Evolutionary conservation across 306 rosid genomes (phyloP), one percentile per base, ranked within the genome.

Genomic region (Lagenaria siceraria): DNA sequence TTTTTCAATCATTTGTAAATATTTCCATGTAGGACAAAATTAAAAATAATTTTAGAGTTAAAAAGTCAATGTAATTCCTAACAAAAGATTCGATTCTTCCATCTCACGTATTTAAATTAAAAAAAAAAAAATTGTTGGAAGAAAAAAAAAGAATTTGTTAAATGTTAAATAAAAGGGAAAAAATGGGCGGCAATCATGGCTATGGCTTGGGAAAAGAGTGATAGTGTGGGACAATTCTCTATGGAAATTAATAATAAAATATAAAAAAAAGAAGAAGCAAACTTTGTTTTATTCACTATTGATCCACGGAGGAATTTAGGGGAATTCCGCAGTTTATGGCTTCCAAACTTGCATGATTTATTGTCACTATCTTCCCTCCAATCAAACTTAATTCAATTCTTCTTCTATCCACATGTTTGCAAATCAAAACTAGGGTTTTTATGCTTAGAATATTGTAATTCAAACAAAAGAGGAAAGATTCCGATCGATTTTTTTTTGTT

Each of bases 121-220:
- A 0, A 21, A 58, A 10, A 22, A 10, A 56, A 0, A 54, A 29
- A 29, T 10, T 0, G 0, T 7, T 22, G 33, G 4, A 24, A 33
- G 24, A 12, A 36, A 36, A 4, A 38, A 65, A 65, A 46, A 64
- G 17, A 36, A n/a, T n/a, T 43, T 17, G 31, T 68, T 68, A 33
- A 68, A 19, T 21, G 10, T 46, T 13, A 3, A 46, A 51, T 46
- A 70, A 70, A 70, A 70, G 75, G 56, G 56, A 1, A 25, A 14
- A 70, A 70, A 43, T 70, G 55, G 58, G 75, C 56, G 75, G 21
- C 75, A 70, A 70, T 70, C 75, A 22, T 46, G 75, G 56, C 75
- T 1, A 42, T 69, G 72, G 72, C 7, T 64, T 64, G 48, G 48
- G 43, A 63, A 63, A 63, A 31, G 70, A 15, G 35, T 29, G 42